phyloP scores from a whole-genome alignment of 2,329 filamentous ascomycete species.

The Ophiostoma montium region DNA sequence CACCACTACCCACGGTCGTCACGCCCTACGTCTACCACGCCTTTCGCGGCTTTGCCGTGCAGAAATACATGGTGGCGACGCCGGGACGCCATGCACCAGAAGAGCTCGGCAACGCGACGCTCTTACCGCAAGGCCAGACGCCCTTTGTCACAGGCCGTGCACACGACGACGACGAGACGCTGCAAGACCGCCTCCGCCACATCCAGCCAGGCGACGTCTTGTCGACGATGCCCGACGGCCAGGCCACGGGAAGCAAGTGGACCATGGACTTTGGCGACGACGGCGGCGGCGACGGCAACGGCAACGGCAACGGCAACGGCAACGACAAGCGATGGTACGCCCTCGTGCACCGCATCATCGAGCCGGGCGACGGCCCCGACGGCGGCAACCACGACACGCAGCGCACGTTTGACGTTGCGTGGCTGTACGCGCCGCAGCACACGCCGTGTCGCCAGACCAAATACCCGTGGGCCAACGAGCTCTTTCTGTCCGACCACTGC shows the following conservation, averaged over 20 bases:
- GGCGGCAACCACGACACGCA: conserved; percentile 15
- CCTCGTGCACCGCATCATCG: conserved; percentile 45
- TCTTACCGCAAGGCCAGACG: conserved; percentile 3
- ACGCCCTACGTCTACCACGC: conserved; percentile 53
- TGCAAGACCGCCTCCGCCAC: conserved; percentile 9
- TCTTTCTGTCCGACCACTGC: conserved; percentile 67
- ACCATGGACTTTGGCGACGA: conserved; percentile 20
- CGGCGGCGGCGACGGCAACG: background rate
- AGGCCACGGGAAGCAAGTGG: conserved; percentile 41
- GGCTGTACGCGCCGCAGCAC: conserved; percentile 59
- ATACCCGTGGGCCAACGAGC: conserved; percentile 58
- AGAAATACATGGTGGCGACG: conserved; percentile 33
- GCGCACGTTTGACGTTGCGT: conserved; percentile 48
- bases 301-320: too few species aligned
- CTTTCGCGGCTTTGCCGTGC: conserved; percentile 51
- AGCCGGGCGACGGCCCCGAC: conserved; percentile 7
- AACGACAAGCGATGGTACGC: conserved; percentile 48
- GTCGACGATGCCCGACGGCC: conserved; percentile 29
- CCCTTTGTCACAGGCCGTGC: background rate
- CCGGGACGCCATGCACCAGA: conserved; percentile 17
- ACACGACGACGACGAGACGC: background rate
- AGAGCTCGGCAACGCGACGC: background rate
- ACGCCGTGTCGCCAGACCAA: conserved; percentile 53
- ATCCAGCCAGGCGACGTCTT: conserved; percentile 35
- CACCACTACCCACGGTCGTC: conserved; percentile 40